phyloP scores from a whole-genome alignment of 2,329 filamentous ascomycete genomes.

The Colletotrichum sp. region DNA sequence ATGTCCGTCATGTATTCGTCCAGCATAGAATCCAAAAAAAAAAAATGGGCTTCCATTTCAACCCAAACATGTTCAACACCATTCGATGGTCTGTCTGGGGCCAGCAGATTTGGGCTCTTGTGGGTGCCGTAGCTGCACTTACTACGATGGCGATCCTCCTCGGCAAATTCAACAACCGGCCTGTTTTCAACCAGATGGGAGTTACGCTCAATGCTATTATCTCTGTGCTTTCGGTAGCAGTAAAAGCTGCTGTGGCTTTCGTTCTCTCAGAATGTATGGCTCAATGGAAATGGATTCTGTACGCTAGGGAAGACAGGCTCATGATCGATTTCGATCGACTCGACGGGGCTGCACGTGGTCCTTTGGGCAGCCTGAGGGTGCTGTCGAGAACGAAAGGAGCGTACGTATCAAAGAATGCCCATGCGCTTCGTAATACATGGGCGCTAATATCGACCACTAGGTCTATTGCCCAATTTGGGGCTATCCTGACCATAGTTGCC shows the following conservation, averaged over 20 bases:
- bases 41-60: no score
- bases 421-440: no score
- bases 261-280: background rate
- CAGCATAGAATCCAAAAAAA: no score
- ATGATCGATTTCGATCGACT: slow-evolving; percentile 10
- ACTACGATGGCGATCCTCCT: background rate
- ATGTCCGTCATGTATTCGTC: no score
- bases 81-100: slow-evolving; percentile 1
- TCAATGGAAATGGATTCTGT: slow-evolving; percentile 12
- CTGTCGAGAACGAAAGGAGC: background rate
- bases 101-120: background rate
- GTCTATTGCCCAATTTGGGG: background rate
- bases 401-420: no score
- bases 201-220: background rate
- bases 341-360: background rate
- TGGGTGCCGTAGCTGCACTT: background rate
- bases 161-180: background rate
- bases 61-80: no score
- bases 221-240: background rate
- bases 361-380: background rate
- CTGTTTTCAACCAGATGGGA: background rate
- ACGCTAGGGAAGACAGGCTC: background rate
- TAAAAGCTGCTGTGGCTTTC: background rate
- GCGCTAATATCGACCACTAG: background rate
- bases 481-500: background rate